Conservation (phyloP, 1,284 basidiomycete species). For the Sporisorium scitamineum region DNA sequence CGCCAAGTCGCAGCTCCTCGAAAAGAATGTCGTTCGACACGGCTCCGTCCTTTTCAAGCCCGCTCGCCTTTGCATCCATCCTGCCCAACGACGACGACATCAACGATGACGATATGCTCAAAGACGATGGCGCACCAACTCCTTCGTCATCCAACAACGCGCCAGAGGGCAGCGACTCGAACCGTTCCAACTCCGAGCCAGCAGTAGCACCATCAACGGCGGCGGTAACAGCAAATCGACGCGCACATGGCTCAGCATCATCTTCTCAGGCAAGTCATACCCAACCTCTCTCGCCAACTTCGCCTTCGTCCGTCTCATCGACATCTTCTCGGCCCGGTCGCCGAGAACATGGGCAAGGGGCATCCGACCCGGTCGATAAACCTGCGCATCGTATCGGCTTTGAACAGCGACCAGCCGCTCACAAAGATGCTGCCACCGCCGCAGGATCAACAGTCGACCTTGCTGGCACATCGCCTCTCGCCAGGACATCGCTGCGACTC, state of each 20-base stretch:
- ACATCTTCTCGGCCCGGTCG: constrained; percentile 20
- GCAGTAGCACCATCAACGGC: constrained; percentile 11
- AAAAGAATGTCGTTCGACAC: constrained; percentile 59
- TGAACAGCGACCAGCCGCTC: constrained; percentile 17
- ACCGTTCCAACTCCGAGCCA: constrained; percentile 14
- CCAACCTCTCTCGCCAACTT: constrained; percentile 32
- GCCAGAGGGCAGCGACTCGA: background rate
- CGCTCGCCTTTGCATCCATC: constrained; percentile 62
- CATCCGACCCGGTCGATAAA: constrained; percentile 27
- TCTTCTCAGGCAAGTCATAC: constrained; percentile 31
- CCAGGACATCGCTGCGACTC: constrained; percentile 18
- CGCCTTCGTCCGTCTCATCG: constrained; percentile 38
- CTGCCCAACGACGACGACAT: constrained; percentile 57
- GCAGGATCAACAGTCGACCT: constrained; percentile 10
- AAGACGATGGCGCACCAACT: constrained; percentile 6
- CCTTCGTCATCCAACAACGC: constrained; percentile 10
- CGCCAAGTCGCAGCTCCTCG: constrained; percentile 35
- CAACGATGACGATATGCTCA: constrained; percentile 33
- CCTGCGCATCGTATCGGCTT: constrained; percentile 11
- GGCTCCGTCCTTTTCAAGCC: constrained; percentile 66
- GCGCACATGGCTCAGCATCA: constrained; percentile 21
- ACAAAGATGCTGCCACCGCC: constrained; percentile 12
- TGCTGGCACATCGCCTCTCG: constrained; percentile 18
- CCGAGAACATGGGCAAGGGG: constrained; percentile 27
- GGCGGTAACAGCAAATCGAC: constrained; percentile 14